Conservation (phyloP, 2,329 filamentous ascomycete genomes). For the Myotisia sp. region DNA sequence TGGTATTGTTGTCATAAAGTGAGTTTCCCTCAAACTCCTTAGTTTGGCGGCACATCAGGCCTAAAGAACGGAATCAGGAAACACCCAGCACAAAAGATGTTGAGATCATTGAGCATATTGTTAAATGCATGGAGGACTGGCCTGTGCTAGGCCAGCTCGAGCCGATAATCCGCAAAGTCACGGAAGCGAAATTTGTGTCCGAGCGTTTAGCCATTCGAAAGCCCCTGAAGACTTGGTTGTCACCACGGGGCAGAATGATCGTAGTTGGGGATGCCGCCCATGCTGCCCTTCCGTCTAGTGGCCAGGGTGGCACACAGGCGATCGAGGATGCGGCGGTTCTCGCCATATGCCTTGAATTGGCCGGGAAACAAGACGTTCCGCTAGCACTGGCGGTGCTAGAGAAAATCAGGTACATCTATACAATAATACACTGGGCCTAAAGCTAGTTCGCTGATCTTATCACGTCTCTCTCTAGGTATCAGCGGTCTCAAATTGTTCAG, state of each 20-base stretch:
- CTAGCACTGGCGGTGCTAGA: conserved; percentile 3
- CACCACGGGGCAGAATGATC: conserved; percentile 5
- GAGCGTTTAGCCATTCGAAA: not conserved
- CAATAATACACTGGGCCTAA: not conserved
- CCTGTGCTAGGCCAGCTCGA: conserved; percentile 4
- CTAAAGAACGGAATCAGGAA: not conserved
- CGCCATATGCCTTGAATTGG: conserved; percentile 19
- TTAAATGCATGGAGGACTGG: conserved; percentile 4
- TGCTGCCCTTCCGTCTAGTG: conserved; percentile 44
- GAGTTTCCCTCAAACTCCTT: not conserved
- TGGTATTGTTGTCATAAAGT: conserved; percentile 5
- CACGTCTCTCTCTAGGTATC: not conserved
- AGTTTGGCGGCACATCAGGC: not conserved
- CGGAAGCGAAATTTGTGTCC: conserved; percentile 1
- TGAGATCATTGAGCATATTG: conserved; percentile 1
- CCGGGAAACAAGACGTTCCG: conserved; percentile 5
- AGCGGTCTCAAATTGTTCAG: conserved; percentile 4
- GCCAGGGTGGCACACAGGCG: conserved; percentile 46
- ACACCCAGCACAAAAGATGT: not conserved
- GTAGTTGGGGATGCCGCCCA: conserved; percentile 43
- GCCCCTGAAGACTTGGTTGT: conserved; percentile 5
- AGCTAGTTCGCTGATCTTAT: not conserved
- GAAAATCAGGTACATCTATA: conserved; percentile 6
- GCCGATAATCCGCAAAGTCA: conserved; percentile 1
- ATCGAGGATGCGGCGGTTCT: conserved; percentile 46